phyloP scores from a whole-genome alignment of 768 basidiomycete genomes.

The Mycena epipterygia region DNA sequence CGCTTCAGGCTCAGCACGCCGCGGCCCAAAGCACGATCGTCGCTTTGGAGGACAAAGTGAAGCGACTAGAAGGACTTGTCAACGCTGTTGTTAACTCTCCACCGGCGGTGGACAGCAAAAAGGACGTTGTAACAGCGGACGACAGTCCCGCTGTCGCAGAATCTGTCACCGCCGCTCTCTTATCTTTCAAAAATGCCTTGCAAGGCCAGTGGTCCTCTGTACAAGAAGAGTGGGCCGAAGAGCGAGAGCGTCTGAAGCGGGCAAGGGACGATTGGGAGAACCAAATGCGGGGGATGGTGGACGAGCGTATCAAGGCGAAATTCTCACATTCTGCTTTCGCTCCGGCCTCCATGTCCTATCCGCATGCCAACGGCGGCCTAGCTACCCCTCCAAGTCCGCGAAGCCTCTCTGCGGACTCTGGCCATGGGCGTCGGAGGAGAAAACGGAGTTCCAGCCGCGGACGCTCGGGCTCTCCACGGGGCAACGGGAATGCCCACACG shows the following conservation, averaged over 20 bases:
- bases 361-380: conserved; percentile 62
- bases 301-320: conserved; percentile 33
- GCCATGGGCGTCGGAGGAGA: conserved; percentile 53
- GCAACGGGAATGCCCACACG: conserved; percentile 48
- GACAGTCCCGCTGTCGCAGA: conserved; percentile 17
- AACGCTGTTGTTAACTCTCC: conserved; percentile 37
- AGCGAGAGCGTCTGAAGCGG: conserved; percentile 79
- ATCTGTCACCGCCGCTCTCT: conserved; percentile 30
- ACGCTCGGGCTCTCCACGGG: conserved; percentile 49
- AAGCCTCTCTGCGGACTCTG: conserved; percentile 73
- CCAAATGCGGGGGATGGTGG: conserved; percentile 59
- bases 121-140: neutral
- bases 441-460: conserved; percentile 52
- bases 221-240: conserved; percentile 86
- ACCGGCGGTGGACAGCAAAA: conserved; percentile 2
- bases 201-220: conserved; percentile 74
- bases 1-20: conserved; percentile 83
- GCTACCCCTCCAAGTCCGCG: conserved; percentile 85
- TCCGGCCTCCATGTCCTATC: conserved; percentile 21
- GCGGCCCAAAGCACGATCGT: conserved; percentile 83
- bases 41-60: conserved; percentile 77
- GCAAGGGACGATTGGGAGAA: conserved; percentile 89
- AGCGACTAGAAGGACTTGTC: conserved; percentile 75
- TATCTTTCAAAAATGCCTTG: conserved; percentile 60
- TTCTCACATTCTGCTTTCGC: conserved; percentile 19